Evolutionary conservation across 2,329 filamentous ascomycete genomes (phyloP).

Genomic region (Microascus cirrosus): DNA sequence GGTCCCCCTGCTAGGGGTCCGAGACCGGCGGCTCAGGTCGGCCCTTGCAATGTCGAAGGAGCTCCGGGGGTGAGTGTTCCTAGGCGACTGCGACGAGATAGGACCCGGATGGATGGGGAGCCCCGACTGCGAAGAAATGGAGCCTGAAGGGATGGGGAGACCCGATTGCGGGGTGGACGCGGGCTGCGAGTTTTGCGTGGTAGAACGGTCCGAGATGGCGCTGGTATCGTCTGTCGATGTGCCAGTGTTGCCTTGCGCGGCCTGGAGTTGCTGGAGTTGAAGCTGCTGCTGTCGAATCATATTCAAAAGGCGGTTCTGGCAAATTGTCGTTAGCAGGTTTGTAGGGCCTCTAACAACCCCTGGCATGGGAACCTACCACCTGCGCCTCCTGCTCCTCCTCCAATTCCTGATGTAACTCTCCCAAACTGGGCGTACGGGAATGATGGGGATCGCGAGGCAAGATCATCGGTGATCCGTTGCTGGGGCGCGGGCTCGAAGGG

Average conservation of each 20-base stretch:
- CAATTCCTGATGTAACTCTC: constrained; percentile 68
- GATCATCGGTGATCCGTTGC: constrained; percentile 34
- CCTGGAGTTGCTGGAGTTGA: constrained; percentile 52
- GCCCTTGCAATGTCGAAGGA: constrained; percentile 49
- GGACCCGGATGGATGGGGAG: constrained; percentile 24
- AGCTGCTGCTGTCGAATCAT: constrained; percentile 70
- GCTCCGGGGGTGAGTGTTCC: constrained; percentile 37
- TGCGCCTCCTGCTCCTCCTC: constrained; percentile 72
- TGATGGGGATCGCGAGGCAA: constrained; percentile 44
- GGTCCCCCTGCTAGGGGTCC: constrained; percentile 43
- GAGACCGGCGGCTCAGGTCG: constrained; percentile 40
- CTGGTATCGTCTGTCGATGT: constrained; percentile 38
- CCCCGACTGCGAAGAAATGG: constrained; percentile 23
- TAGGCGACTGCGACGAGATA: constrained; percentile 36
- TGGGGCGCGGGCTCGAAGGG: constrained; percentile 28
- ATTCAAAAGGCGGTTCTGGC: constrained; percentile 60
- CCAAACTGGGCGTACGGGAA: constrained; percentile 57
- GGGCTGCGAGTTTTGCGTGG: constrained; percentile 17
- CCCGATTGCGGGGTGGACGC: constrained; percentile 21
- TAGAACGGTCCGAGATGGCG: constrained; percentile 32
- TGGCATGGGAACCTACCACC: constrained; percentile 41
- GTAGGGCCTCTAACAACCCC: background rate
- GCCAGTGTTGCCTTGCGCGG: constrained; percentile 24
- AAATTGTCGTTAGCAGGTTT: constrained; percentile 5
- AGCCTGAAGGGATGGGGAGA: constrained; percentile 22